Base-by-base conservation (phyloP, 1,284 basidiomycete species). In the Ustilago tritici region DNA sequence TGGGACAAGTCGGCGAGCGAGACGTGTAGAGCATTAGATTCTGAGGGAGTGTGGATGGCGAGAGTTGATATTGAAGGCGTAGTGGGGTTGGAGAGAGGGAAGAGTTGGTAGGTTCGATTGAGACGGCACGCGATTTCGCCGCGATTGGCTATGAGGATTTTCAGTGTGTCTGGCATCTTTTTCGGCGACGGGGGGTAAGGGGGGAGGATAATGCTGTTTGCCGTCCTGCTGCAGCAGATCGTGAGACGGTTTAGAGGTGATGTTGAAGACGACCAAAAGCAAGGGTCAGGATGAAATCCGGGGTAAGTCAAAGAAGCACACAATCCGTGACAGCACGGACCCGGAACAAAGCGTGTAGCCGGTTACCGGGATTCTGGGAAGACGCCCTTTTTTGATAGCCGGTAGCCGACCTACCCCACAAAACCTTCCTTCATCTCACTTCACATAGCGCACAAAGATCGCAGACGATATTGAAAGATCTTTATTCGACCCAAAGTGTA, bases 131-230 rank as follows among this genome's bases (percentile, higher is more conserved):
- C 80, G 31, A 79, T 80, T 64, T 81, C 80, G 46, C 76, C 64
- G 8, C 80, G 68, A 40, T 81, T 81, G 19, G 80, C 80, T 43
- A 81, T 80, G 38, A 89, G 83, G 1, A 89, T 68, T 57, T 36
- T 56, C 41, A n/a, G 53, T 15, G 56, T 4, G 8, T 64, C 32
- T 41, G 55, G 31, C 52, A 40, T 56, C n/a, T 46, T 32, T 28
- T 1, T 2, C 11, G 38, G 32, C 14, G 9, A 8, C 23, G 15
- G 15, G 12, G 15, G 28, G 15, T 4, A 10, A 10, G 15, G 49
- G 17, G 23, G 28, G 49, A 11, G 3, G 15, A 17, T 11, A 2
- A 6, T 49, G 19, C n/a, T 28, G 46, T 1, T 14, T 49, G 3
- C 3, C 4, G 4, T 40, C 15, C 38, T 40, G 23, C 23, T 28